These are phyloP conservation scores for Gymnopilus dilepis DNA, from an alignment of 768 basidiomycete species.

Conservation along the genomic window DNA sequence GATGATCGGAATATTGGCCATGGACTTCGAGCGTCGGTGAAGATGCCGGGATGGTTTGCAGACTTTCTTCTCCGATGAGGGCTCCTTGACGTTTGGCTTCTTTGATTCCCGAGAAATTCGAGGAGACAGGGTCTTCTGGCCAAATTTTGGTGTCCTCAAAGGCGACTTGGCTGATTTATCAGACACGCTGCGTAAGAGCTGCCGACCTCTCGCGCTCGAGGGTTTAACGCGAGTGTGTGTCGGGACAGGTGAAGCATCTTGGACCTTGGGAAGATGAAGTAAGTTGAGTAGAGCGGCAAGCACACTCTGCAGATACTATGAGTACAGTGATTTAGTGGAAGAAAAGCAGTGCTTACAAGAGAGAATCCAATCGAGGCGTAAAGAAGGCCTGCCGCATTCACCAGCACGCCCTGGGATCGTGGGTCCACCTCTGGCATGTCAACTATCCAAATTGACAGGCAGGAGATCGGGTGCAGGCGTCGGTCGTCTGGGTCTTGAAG, in stretches of 20 bases:
- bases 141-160: neutral
- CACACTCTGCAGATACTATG: conserved; percentile 36
- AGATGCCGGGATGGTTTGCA: conserved; percentile 10
- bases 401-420: conserved; percentile 29
- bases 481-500: neutral
- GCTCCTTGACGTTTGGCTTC: neutral
- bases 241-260: conserved; percentile 11
- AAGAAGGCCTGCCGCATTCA: conserved; percentile 37
- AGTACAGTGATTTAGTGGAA: neutral
- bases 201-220: conserved; percentile 17
- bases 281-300: conserved; percentile 33
- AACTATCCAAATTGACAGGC: neutral
- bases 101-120: neutral
- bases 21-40: conserved; percentile 28
- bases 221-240: conserved; percentile 9
- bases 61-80: conserved; percentile 5
- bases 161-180: conserved; percentile 15
- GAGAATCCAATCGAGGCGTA: conserved; percentile 40
- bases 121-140: conserved; percentile 1
- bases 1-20: conserved; percentile 29
- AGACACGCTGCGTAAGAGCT: conserved; percentile 16
- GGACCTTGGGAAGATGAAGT: conserved; percentile 18
- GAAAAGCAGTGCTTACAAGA: conserved; percentile 33
- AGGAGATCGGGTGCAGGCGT: neutral
- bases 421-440: conserved; percentile 17